Conservation (phyloP, 2,329 filamentous ascomycete species). For the Fusarium floridanum region DNA sequence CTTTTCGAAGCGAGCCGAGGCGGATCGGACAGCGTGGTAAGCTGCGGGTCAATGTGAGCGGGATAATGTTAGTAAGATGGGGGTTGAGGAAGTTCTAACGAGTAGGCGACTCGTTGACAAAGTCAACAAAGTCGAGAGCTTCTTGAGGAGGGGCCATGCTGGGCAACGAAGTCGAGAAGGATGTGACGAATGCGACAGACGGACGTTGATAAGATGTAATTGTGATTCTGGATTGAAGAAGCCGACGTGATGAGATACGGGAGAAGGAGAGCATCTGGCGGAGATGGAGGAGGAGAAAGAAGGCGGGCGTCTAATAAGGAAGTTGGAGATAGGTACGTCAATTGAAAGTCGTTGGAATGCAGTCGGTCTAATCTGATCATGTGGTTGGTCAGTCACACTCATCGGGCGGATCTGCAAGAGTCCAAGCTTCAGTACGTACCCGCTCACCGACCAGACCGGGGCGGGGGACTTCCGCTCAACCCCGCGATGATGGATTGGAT, state of each 20-base stretch:
- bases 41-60: conserved; percentile 65
- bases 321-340: conserved; percentile 25
- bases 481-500: neutral
- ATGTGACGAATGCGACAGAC: conserved; percentile 7
- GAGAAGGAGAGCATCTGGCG: conserved; percentile 40
- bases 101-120: conserved; percentile 94
- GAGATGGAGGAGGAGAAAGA: conserved; percentile 10
- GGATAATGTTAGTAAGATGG: neutral
- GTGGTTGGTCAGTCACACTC: conserved; percentile 34
- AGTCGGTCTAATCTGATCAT: conserved; percentile 21
- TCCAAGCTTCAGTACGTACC: conserved; percentile 19
- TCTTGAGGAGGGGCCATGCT: conserved; percentile 67
- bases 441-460: neutral
- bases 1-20: conserved; percentile 80
- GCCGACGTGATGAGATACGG: conserved; percentile 30
- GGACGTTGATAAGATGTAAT: conserved; percentile 15
- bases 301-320: conserved; percentile 16
- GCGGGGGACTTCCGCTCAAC: neutral
- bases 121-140: conserved; percentile 89
- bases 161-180: conserved; percentile 50
- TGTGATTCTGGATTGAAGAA: conserved; percentile 23
- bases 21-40: conserved; percentile 90
- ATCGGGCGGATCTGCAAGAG: too few species aligned
- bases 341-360: conserved; percentile 13
- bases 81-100: conserved; percentile 67